A percentile compares a stretch with the other conserved stretches of the same genome.
These are phyloP conservation scores for Melaleuca alternifolia DNA, from an alignment of 345 rosid genomes.

Conservation along the genomic window DNA sequence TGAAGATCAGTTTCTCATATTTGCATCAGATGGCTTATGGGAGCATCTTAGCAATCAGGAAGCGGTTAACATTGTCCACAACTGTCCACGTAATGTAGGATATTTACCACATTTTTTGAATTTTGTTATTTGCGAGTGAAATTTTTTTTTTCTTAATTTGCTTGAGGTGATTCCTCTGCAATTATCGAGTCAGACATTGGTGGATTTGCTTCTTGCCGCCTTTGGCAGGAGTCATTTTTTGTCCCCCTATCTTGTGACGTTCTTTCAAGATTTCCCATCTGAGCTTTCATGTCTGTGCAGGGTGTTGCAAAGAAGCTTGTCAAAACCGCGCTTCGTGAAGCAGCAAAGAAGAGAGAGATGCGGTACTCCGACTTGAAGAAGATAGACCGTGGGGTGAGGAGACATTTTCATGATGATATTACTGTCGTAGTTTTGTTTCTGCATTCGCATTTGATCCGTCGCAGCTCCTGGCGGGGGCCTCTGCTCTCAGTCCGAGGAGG, in stretches of 20 bases:
- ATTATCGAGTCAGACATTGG: neutral
- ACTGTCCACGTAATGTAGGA: constrained; percentile 67
- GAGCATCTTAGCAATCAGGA: constrained; percentile 94
- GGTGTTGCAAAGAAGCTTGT: constrained; percentile 74
- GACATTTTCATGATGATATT: constrained; percentile 97
- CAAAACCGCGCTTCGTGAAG: constrained; percentile 71
- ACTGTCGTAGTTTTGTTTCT: constrained; percentile 79
- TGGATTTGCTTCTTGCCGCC: neutral
- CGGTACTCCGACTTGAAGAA: constrained; percentile 88
- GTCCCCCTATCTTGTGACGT: neutral
- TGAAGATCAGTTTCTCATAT: constrained; percentile 86
- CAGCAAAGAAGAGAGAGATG: constrained; percentile 96
- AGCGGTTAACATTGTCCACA: constrained; percentile 84
- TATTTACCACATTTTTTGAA: constrained; percentile 1
- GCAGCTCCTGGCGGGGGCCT: constrained; percentile 29
- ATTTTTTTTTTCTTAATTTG: neutral
- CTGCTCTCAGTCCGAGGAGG: constrained; percentile 59
- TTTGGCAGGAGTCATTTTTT: neutral
- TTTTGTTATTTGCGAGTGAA: neutral
- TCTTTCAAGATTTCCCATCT: neutral
- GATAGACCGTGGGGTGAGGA: constrained; percentile 87
- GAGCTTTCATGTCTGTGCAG: constrained; percentile 14
- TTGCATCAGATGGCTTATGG: constrained; percentile 98
- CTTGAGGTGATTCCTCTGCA: neutral
- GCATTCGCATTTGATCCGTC: constrained; percentile 43